Evolutionary conservation across 805 yeast species (phyloP).

Genomic region (Candida xiaguanensis): DNA sequence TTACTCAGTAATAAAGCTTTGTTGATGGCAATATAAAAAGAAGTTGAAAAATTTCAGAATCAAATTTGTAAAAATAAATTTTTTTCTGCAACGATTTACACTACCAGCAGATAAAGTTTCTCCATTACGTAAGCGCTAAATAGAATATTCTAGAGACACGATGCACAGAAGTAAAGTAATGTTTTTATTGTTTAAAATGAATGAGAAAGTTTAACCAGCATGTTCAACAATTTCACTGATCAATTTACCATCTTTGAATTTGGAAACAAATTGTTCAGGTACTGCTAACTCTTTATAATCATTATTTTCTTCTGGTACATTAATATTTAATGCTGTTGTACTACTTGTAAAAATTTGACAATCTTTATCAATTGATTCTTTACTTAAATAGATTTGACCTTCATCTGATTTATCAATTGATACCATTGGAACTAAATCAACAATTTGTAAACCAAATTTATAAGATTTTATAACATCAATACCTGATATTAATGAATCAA

Average conservation of each 20-base stretch:
- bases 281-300: constrained; percentile 79
- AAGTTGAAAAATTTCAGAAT: neutral
- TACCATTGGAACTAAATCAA: constrained; percentile 78
- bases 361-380: constrained; percentile 64
- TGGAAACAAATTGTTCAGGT: constrained; percentile 90
- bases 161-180: neutral
- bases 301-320: constrained; percentile 68
- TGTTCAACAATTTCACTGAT: constrained; percentile 76
- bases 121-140: neutral
- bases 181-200: neutral
- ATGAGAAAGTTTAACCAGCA: constrained; percentile 59
- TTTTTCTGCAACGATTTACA: neutral
- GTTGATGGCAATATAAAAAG: neutral
- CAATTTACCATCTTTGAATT: constrained; percentile 58
- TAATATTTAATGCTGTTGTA: constrained; percentile 80
- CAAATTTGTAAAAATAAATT: neutral
- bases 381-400: constrained; percentile 74
- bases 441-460: constrained; percentile 80
- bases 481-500: constrained; percentile 83
- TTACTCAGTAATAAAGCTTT: too few relatives aligned
- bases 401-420: constrained; percentile 86
- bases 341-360: constrained; percentile 73
- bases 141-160: neutral
- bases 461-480: constrained; percentile 80
- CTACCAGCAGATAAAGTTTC: neutral